Percentiles rank a stretch among this genome's conserved stretches.
Evolutionary conservation across 2,329 filamentous ascomycete genomes (phyloP).

Genomic region (Fusarium keratoplasticum): DNA sequence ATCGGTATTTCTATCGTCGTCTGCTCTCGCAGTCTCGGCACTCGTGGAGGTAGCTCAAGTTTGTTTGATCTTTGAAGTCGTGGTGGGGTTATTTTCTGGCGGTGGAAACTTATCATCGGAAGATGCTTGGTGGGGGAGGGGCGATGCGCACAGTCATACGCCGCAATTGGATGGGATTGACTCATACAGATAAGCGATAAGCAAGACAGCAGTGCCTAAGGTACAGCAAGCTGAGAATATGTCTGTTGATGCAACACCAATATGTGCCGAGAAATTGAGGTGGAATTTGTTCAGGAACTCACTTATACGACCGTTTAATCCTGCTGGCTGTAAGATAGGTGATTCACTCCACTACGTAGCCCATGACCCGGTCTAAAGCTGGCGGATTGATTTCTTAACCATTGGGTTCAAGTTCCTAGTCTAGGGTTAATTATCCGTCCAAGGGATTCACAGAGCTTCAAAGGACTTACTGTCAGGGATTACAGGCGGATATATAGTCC

Average conservation of each 20-base stretch:
- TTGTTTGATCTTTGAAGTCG: conserved; percentile 34
- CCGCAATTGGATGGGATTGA: conserved; percentile 27
- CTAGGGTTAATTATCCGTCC: background rate
- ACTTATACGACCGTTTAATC: background rate
- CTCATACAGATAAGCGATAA: conserved; percentile 34
- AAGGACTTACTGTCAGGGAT: background rate
- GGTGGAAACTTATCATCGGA: conserved; percentile 36
- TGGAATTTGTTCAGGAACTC: background rate
- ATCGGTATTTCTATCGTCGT: background rate
- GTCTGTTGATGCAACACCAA: background rate
- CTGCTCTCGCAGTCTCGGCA: background rate
- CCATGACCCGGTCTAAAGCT: background rate
- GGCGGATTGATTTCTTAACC: background rate
- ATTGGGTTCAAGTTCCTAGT: background rate
- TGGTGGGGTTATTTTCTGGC: conserved; percentile 45
- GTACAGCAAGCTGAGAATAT: background rate
- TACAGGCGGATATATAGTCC: too few relatives aligned
- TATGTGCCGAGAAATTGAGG: background rate
- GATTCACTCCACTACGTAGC: background rate
- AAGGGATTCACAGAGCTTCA: background rate
- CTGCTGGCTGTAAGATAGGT: background rate
- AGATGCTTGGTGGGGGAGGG: conserved; percentile 41
- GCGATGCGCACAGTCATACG: conserved; percentile 23
- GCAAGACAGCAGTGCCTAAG: background rate
- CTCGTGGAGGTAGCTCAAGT: background rate